Evolutionary conservation across 1,139 yeast species (phyloP).

Genomic region (Protomyces macrosporus): DNA sequence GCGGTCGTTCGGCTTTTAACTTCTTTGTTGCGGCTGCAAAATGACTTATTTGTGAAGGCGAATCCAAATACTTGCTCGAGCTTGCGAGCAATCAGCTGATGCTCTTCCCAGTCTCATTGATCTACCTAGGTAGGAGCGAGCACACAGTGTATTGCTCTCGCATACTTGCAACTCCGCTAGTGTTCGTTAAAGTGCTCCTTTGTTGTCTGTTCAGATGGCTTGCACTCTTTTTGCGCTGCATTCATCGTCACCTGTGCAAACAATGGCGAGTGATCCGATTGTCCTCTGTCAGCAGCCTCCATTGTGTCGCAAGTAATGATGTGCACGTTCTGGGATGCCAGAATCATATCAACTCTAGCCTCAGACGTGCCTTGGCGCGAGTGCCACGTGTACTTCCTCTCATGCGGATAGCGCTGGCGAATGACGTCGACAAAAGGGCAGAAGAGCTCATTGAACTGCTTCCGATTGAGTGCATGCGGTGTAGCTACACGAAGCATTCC

Average conservation of each 20-base stretch:
- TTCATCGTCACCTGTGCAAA: not conserved
- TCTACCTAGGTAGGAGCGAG: too few relatives aligned
- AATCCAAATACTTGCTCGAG: too few relatives aligned
- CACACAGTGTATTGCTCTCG: too few relatives aligned
- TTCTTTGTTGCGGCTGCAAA: too few relatives aligned
- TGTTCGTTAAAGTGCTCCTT: too few relatives aligned
- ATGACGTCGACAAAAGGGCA: constrained; percentile 1
- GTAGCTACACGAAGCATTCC: constrained; percentile 3
- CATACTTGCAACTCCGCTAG: too few relatives aligned
- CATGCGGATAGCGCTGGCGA: constrained; percentile 6
- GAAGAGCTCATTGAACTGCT: constrained; percentile 12
- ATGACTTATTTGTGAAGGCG: too few relatives aligned
- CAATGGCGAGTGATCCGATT: constrained; percentile 18
- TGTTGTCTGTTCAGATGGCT: too few relatives aligned
- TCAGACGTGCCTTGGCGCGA: constrained; percentile 15
- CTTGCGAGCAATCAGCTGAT: too few relatives aligned
- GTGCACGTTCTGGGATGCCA: not conserved
- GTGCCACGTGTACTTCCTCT: constrained; percentile 17
- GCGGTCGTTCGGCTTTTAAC: too few relatives aligned
- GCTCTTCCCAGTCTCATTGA: too few relatives aligned
- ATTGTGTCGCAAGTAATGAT: constrained; percentile 1
- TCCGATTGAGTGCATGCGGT: constrained; percentile 13
- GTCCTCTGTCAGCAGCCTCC: constrained; percentile 4
- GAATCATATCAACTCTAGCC: constrained; percentile 18
- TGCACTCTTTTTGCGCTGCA: too few relatives aligned